Evolutionary conservation across 1,284 basidiomycete species (phyloP), one percentile per base, ranked within the genome.

Genomic region (Tremellales sp.): DNA sequence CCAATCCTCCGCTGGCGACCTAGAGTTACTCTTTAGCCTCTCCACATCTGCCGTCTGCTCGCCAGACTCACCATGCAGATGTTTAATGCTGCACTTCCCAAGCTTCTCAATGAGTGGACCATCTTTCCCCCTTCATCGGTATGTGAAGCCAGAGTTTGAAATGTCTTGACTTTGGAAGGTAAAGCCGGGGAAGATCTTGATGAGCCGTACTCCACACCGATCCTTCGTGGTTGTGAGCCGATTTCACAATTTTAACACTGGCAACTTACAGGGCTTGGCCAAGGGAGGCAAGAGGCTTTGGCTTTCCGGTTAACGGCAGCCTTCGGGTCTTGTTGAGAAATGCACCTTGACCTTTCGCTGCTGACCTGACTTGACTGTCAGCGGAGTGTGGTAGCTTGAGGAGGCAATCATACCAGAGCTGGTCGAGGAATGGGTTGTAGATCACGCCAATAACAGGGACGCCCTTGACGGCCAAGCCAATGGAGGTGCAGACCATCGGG

Each of bases 201-300:
- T 86, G 78, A 64, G 24, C 93, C 93, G 85, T 90, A 97, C 74
- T 97, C 93, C 43, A 93, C 78, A 3, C 83, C 92, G 33, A 95
- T 78, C 25, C 68, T 70, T 43, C 5, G 21, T 7, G 19, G 13
- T 9, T 3, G 43, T 45, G 29, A 50, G 40, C 37, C 13, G 14
- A 10, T 16, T 22, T 12, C 5, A 16, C 18, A 19, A 32, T 12
- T 13, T 5, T 25, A 32, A 10, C 32, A 7, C 22, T n/a, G 28
- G 39, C 3, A 13, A 53, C 68, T 38, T 43, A 70, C 66, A 92
- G 78, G 4, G 89, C 92, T 62, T 89, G 83, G 22, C 82, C 82
- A 10, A 97, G 79, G 9, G 83, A 84, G 2, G 78, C 73, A 5
- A 93, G 77, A 0, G 85, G 82, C 40, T 84, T 83, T 5, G 86